Percentiles rank a stretch among this genome's conserved stretches.
These are phyloP conservation scores for Nemania sp. DNA, from an alignment of 2,329 filamentous ascomycete species.

Conservation along the genomic window DNA sequence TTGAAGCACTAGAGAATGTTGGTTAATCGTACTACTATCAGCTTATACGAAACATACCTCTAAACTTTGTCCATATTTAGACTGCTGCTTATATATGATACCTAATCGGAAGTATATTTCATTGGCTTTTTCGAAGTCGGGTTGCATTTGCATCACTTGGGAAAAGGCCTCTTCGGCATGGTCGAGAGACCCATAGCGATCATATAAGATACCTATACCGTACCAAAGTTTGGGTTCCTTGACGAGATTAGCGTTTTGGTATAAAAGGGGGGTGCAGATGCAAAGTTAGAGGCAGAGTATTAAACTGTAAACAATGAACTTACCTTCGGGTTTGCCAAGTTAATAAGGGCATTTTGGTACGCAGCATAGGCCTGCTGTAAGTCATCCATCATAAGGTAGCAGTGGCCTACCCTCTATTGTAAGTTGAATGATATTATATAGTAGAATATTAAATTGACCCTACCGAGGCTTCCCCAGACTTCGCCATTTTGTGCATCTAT, in stretches of 20 bases:
- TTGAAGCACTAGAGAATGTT: constrained; percentile 82
- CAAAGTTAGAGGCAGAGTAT: no score
- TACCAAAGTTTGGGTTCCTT: constrained; percentile 99
- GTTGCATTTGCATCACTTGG: constrained; percentile 98
- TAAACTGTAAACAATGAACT: no score
- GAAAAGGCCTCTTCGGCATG: constrained; percentile 98
- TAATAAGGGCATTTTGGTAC: constrained; percentile 94
- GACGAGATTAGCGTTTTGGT: constrained; percentile 41
- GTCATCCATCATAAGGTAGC: constrained; percentile 98
- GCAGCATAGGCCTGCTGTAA: constrained; percentile 96
- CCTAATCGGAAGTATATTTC: constrained; percentile 98
- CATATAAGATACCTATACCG: constrained; percentile 96
- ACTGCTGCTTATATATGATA: constrained; percentile 99
- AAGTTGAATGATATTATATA: constrained; percentile 6
- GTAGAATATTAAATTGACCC: constrained; percentile 45
- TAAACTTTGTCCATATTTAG: constrained; percentile 90
- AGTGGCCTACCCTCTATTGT: constrained; percentile 76
- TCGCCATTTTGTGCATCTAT: constrained; percentile 91
- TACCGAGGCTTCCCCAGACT: constrained; percentile 95
- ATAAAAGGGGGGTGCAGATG: neutral
- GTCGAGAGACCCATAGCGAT: constrained; percentile 94
- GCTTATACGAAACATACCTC: constrained; percentile 71
- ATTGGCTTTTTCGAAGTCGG: constrained; percentile 97
- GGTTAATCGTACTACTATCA: constrained; percentile 41
- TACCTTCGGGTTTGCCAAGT: constrained; percentile 93